phyloP scores from a whole-genome alignment of 257 asterid genomes.

The Orobanche coerulescens region DNA sequence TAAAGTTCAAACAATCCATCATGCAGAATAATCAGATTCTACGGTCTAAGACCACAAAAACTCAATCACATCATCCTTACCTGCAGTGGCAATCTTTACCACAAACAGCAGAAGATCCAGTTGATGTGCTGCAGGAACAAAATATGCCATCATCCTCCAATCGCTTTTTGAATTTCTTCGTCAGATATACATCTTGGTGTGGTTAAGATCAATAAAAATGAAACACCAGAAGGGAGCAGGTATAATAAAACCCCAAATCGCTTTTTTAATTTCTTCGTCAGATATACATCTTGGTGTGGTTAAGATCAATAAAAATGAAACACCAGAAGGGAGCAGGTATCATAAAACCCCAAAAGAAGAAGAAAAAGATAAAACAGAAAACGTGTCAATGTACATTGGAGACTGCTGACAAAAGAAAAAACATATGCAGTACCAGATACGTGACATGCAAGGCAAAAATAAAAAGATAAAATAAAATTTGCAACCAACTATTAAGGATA shows the following conservation, averaged over 20 bases:
- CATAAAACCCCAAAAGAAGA: too few relatives aligned
- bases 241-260: too few relatives aligned
- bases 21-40: not conserved
- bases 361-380: not conserved
- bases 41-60: constrained; percentile 16
- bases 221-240: not conserved
- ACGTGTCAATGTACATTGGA: not conserved
- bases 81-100: constrained; percentile 85
- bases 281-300: constrained; percentile 61
- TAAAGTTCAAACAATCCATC: not conserved
- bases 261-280: constrained; percentile 70
- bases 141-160: constrained; percentile 80
- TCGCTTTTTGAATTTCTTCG: constrained; percentile 75
- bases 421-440: constrained; percentile 4
- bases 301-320: constrained; percentile 30
- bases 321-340: not conserved
- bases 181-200: constrained; percentile 61
- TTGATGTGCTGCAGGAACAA: constrained; percentile 68
- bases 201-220: constrained; percentile 36
- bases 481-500: constrained; percentile 41
- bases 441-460: not conserved
- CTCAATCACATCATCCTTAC: constrained; percentile 36
- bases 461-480: too few relatives aligned
- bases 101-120: constrained; percentile 71
- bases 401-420: not conserved